phyloP scores from a whole-genome alignment of 2,329 filamentous ascomycete species.

The Trichoderma atrobrunneum region DNA sequence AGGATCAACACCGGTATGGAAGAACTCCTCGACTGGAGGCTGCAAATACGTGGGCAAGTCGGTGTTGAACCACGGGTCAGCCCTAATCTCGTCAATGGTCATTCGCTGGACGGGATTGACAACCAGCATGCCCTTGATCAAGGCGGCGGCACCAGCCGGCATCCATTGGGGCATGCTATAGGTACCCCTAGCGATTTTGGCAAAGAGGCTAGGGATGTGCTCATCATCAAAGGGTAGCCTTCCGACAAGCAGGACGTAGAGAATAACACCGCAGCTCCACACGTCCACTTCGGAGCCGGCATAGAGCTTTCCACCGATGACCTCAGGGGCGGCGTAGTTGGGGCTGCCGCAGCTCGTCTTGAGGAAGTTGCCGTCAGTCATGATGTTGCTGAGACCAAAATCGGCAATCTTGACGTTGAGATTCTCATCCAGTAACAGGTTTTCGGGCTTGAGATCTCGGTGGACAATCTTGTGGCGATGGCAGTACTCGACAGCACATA shows the following conservation, averaged over 20 bases:
- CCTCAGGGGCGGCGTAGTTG: slow-evolving; percentile 96
- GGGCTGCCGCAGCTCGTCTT: slow-evolving; percentile 98
- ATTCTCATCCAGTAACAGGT: slow-evolving; percentile 88
- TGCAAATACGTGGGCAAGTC: slow-evolving; percentile 84
- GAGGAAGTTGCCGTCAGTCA: slow-evolving; percentile 98
- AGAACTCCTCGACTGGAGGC: slow-evolving; percentile 84
- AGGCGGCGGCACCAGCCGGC: slow-evolving; percentile 71
- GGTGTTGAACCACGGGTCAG: slow-evolving; percentile 90
- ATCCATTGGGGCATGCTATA: slow-evolving; percentile 93
- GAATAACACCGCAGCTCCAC: slow-evolving; percentile 93
- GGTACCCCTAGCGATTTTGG: slow-evolving; percentile 92
- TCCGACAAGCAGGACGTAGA: slow-evolving; percentile 78
- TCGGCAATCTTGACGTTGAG: slow-evolving; percentile 99
- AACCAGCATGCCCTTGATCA: slow-evolving; percentile 92
- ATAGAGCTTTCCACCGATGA: slow-evolving; percentile 96
- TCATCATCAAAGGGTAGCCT: slow-evolving; percentile 95
- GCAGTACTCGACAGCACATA: slow-evolving; percentile 98
- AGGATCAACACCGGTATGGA: slow-evolving; percentile 90
- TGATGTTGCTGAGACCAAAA: slow-evolving; percentile 98
- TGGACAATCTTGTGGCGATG: slow-evolving; percentile 99
- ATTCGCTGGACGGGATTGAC: slow-evolving; percentile 93
- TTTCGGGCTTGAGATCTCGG: slow-evolving; percentile 95
- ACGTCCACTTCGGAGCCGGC: slow-evolving; percentile 97
- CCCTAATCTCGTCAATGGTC: slow-evolving; percentile 87
- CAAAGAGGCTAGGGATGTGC: slow-evolving; percentile 94